Conservation (phyloP, 2,329 filamentous ascomycete genomes). For the Cercospora citrullina region DNA sequence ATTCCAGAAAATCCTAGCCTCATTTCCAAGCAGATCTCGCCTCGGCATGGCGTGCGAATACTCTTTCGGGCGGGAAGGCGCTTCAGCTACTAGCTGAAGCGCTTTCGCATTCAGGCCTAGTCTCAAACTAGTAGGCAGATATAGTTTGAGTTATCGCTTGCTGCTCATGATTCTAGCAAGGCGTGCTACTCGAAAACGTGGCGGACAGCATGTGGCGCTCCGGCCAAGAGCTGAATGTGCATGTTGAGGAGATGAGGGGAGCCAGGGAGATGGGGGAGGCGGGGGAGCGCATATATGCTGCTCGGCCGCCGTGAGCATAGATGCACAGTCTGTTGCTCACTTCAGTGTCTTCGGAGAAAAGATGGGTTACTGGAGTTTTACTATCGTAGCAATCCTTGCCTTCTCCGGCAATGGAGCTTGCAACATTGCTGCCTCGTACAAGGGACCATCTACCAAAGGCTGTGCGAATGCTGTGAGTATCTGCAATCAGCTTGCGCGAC, state of each 20-base stretch:
- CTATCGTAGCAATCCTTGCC: background rate
- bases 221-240: background rate
- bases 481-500: background rate
- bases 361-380: background rate
- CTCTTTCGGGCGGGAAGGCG: background rate
- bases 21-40: background rate
- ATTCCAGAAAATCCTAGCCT: background rate
- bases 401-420: background rate
- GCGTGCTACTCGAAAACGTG: background rate
- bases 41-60: background rate
- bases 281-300: background rate
- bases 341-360: background rate
- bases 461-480: background rate
- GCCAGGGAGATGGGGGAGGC: background rate
- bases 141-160: background rate
- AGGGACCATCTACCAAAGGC: background rate
- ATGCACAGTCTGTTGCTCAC: background rate
- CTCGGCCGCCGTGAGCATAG: background rate
- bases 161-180: background rate
- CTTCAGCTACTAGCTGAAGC: background rate
- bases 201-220: background rate
- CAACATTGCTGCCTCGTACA: background rate
- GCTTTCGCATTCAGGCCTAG: background rate
- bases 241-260: background rate
- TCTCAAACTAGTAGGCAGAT: background rate